Percentiles rank a stretch among this genome's conserved stretches.
Conservation (phyloP, 345 rosid genomes). For the Lenwebbia sp. region DNA sequence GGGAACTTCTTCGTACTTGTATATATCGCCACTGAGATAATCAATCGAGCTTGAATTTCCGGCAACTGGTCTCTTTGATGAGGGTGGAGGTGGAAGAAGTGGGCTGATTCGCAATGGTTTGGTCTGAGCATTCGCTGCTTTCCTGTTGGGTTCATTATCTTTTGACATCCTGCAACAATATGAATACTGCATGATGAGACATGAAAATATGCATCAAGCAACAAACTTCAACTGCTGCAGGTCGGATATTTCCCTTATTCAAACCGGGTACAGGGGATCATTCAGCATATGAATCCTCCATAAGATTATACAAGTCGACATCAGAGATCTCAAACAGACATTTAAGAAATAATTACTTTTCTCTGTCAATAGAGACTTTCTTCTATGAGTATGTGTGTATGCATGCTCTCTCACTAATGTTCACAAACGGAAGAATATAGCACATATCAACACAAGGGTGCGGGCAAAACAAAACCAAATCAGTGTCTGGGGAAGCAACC, state of each 20-base stretch:
- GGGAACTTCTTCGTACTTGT: slow-evolving; percentile 42
- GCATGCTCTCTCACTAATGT: neutral
- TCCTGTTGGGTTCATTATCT: slow-evolving; percentile 34
- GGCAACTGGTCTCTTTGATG: slow-evolving; percentile 55
- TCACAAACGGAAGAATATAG: neutral
- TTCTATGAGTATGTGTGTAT: neutral
- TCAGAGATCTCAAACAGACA: neutral
- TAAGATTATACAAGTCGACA: neutral
- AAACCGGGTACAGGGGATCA: neutral
- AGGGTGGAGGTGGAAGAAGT: slow-evolving; percentile 80
- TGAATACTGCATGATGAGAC: neutral
- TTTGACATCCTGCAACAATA: slow-evolving; percentile 49
- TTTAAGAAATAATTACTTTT: neutral
- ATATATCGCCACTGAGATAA: slow-evolving; percentile 86
- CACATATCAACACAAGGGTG: neutral
- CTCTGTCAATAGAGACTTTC: neutral
- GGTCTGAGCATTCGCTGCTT: slow-evolving; percentile 17
- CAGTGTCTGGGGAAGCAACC: neutral
- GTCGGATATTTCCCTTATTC: neutral
- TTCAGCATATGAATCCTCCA: neutral
- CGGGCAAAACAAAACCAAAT: neutral
- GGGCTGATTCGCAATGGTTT: slow-evolving; percentile 31
- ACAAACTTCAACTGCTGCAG: neutral
- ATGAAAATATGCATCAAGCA: neutral
- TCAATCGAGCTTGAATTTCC: slow-evolving; percentile 39